phyloP scores from a whole-genome alignment of 257 asterid genomes.

The Penstemon eatonii region DNA sequence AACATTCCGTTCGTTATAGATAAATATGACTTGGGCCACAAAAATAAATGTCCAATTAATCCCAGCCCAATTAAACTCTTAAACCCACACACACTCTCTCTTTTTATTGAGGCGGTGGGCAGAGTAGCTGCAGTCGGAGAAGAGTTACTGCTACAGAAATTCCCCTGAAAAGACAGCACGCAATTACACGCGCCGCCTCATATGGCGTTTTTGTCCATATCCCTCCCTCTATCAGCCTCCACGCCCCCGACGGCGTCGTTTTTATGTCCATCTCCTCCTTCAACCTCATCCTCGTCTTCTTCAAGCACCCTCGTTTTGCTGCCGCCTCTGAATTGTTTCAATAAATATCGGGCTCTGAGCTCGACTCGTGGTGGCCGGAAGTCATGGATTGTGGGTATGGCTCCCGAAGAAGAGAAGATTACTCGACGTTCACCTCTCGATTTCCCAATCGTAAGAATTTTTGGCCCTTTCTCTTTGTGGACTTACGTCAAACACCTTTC shows the following conservation, averaged over 20 bases:
- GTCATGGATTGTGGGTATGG: constrained; percentile 41
- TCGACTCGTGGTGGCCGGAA: constrained; percentile 1
- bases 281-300: neutral
- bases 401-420: constrained; percentile 67
- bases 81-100: neutral
- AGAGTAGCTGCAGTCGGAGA: too few relatives aligned
- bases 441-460: constrained; percentile 63
- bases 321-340: neutral
- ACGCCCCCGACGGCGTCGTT: neutral
- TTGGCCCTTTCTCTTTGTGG: neutral
- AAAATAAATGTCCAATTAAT: neutral
- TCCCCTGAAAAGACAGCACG: too few relatives aligned
- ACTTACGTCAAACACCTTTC: neutral
- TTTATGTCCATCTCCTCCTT: neutral
- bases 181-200: neutral
- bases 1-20: too few relatives aligned
- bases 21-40: too few relatives aligned
- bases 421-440: constrained; percentile 34
- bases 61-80: constrained; percentile 14
- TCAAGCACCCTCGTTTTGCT: neutral
- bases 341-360: neutral
- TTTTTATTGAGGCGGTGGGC: neutral
- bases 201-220: neutral
- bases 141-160: too few relatives aligned
- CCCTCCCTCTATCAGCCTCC: neutral